Conservation (phyloP, 306 rosid genomes). For the Boehmeria nivea region DNA sequence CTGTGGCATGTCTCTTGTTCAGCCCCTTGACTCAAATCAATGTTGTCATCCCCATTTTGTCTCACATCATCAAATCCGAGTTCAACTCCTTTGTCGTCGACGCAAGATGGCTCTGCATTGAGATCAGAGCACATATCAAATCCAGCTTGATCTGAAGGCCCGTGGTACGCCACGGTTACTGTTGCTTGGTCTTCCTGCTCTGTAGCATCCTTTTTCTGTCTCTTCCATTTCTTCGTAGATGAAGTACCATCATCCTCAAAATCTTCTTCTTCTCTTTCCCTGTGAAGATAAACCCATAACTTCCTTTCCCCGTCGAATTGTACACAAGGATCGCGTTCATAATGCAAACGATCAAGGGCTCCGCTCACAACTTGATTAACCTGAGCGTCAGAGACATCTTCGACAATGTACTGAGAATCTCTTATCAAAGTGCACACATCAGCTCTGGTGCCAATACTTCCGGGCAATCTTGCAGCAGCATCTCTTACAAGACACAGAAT, state of each 20-base stretch:
- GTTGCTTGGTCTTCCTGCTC: conserved; percentile 83
- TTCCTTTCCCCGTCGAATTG: conserved; percentile 96
- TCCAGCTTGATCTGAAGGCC: conserved; percentile 61
- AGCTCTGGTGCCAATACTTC: conserved; percentile 97
- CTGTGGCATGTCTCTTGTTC: conserved; percentile 50
- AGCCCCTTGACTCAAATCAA: conserved; percentile 43
- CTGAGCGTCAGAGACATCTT: conserved; percentile 95
- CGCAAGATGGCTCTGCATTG: conserved; percentile 63
- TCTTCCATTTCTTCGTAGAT: conserved; percentile 98
- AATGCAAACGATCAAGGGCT: conserved; percentile 96
- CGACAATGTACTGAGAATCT: conserved; percentile 97
- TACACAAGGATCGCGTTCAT: conserved; percentile 99
- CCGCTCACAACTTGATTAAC: conserved; percentile 99
- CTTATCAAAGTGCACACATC: conserved; percentile 97
- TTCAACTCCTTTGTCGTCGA: conserved; percentile 61
- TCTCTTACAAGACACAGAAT: conserved; percentile 99
- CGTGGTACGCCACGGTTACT: conserved; percentile 66
- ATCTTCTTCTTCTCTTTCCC: conserved; percentile 99
- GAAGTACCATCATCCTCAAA: conserved; percentile 99
- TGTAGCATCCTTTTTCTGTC: conserved; percentile 83
- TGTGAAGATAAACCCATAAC: conserved; percentile 95
- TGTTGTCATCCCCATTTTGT: conserved; percentile 45
- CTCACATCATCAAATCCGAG: conserved; percentile 41
- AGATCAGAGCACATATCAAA: conserved; percentile 83
- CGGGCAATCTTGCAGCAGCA: conserved; percentile 98